Conservation (phyloP, 108 stramenopile genomes). For the Schizochytrium sp. region DNA sequence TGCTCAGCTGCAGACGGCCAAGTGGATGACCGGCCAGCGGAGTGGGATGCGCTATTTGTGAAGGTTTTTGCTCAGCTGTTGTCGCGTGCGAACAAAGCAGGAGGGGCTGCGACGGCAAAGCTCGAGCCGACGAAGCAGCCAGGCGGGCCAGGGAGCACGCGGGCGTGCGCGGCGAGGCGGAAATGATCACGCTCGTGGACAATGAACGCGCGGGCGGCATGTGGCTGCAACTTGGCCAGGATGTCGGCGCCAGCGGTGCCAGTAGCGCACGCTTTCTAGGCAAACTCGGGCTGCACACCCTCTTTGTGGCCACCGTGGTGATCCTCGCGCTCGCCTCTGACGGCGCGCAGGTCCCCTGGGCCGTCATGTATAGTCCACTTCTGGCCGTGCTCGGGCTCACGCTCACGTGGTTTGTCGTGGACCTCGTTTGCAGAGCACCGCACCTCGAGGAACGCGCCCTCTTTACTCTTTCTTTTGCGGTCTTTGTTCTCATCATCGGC, state of each 20-base stretch:
- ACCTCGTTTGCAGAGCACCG: not conserved
- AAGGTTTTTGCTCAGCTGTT: no score
- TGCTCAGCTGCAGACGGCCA: no score
- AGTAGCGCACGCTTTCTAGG: not conserved
- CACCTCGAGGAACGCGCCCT: not conserved
- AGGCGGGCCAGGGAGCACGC: no score
- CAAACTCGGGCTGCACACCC: not conserved
- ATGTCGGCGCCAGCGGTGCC: not conserved
- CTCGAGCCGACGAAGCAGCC: no score
- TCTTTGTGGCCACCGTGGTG: not conserved
- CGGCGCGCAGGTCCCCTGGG: not conserved
- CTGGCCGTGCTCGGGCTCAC: not conserved
- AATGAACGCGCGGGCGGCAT: not conserved
- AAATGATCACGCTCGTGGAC: not conserved
- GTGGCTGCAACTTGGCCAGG: not conserved
- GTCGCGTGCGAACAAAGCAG: no score
- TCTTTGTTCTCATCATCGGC: not conserved
- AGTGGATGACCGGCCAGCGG: no score
- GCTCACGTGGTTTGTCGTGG: not conserved
- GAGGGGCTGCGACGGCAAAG: no score
- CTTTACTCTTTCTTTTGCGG: not conserved
- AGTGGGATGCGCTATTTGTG: no score
- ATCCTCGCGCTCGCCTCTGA: not conserved
- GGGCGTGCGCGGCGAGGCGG: no score
- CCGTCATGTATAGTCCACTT: not conserved